phyloP scores from a whole-genome alignment of 495 filamentous ascomycete species.

The Lentithecium fluviatile region DNA sequence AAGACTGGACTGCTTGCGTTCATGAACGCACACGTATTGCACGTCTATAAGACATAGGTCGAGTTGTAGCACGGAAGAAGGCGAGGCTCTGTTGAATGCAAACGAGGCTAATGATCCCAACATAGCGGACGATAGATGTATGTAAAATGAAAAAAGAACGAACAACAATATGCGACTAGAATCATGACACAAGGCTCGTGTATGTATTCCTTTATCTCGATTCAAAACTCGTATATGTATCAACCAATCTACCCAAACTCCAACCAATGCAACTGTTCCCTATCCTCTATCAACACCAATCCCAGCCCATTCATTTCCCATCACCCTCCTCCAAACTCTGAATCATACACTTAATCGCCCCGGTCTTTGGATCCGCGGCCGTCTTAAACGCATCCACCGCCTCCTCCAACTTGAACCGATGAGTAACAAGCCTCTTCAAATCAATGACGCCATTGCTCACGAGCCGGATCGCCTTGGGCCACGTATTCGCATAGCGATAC shows the following conservation, averaged over 20 bases:
- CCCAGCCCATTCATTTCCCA: neutral
- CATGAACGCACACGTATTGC: constrained; percentile 55
- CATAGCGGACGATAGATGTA: no score
- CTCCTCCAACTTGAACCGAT: constrained; percentile 81
- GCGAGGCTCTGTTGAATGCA: neutral
- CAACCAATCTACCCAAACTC: no score
- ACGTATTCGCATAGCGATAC: constrained; percentile 93
- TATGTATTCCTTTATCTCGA: no score
- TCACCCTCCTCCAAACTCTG: constrained; percentile 51
- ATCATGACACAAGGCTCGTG: no score
- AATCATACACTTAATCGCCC: constrained; percentile 95
- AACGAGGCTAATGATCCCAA: no score
- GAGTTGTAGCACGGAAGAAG: neutral
- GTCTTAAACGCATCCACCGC: constrained; percentile 86
- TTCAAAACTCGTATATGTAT: no score
- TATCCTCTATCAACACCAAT: neutral
- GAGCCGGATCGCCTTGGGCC: constrained; percentile 88
- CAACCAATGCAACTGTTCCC: neutral
- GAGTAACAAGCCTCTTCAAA: constrained; percentile 77
- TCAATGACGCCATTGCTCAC: constrained; percentile 79
- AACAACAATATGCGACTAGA: no score
- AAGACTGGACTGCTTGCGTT: constrained; percentile 58
- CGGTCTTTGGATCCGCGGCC: constrained; percentile 80
- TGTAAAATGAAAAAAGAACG: no score
- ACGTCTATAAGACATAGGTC: constrained; percentile 41